Evolutionary conservation across 192 early-diverging fungal genomes (phyloP).

Genomic region (Irineochytrium annulatum): DNA sequence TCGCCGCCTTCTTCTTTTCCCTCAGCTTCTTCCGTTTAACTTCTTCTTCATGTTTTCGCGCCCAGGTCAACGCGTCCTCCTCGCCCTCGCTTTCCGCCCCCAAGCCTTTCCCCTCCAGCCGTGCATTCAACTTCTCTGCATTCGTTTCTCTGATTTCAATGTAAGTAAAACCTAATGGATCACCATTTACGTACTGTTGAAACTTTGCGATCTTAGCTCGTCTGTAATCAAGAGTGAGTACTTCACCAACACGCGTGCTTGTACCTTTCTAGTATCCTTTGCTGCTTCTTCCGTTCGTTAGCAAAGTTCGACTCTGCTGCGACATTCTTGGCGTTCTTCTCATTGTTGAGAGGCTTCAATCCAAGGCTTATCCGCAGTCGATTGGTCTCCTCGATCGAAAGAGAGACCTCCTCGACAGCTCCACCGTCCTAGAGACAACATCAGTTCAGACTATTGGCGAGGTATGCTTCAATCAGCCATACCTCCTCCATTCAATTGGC

Average conservation of each 20-base stretch:
- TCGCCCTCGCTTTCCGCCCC: slow-evolving; percentile 61
- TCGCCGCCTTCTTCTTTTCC: slow-evolving; percentile 26
- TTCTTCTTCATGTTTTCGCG: slow-evolving; percentile 47
- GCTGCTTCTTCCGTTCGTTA: slow-evolving; percentile 16
- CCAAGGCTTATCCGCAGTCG: slow-evolving; percentile 37
- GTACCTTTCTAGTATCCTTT: slow-evolving; percentile 10
- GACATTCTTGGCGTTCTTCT: neutral
- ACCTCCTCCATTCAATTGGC: no score
- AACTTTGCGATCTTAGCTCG: neutral
- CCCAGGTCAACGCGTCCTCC: slow-evolving; percentile 61
- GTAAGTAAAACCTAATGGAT: neutral
- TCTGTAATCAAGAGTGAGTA: neutral
- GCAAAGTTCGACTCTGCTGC: slow-evolving; percentile 19
- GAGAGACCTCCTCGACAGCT: slow-evolving; percentile 22
- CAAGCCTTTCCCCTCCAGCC: slow-evolving; percentile 55
- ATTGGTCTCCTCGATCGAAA: slow-evolving; percentile 50
- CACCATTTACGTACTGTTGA: neutral
- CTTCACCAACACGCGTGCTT: no score
- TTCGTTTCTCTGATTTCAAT: slow-evolving; percentile 5
- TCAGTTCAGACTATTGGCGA: no score
- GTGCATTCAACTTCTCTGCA: slow-evolving; percentile 4
- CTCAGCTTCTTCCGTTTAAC: slow-evolving; percentile 44
- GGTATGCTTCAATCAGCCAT: no score
- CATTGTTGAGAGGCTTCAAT: slow-evolving; percentile 39
- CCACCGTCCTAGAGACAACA: neutral